These are phyloP conservation scores for Agrocybe praecox DNA, from an alignment of 768 basidiomycete genomes.

Conservation along the genomic window DNA sequence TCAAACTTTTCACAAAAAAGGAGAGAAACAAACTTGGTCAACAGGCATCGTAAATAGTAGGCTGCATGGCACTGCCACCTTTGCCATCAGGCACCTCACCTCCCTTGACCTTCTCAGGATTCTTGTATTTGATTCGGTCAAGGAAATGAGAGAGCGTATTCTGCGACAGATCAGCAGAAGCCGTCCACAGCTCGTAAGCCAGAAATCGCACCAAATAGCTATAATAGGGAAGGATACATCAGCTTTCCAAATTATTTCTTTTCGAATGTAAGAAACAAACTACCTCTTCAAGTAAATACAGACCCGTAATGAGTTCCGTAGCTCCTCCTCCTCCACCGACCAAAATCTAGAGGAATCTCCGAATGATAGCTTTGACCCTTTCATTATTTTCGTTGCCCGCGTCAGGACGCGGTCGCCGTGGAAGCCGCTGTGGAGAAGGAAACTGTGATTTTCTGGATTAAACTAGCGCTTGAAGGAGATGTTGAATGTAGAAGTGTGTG, in stretches of 20 bases:
- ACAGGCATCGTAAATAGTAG: slow-evolving; percentile 82
- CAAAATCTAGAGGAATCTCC: slow-evolving; percentile 82
- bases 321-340: slow-evolving; percentile 70
- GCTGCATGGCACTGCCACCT: slow-evolving; percentile 91
- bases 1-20: background rate
- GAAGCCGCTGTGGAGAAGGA: slow-evolving; percentile 48
- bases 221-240: background rate
- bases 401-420: slow-evolving; percentile 41
- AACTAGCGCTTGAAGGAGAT: slow-evolving; percentile 90
- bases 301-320: slow-evolving; percentile 84
- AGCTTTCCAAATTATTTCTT: background rate
- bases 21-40: slow-evolving; percentile 72
- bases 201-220: slow-evolving; percentile 45
- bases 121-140: slow-evolving; percentile 96
- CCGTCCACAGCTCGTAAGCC: slow-evolving; percentile 54
- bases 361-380: slow-evolving; percentile 79
- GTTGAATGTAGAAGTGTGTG: slow-evolving; percentile 96
- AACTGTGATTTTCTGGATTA: slow-evolving; percentile 78
- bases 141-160: slow-evolving; percentile 96
- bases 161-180: slow-evolving; percentile 84
- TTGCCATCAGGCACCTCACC: slow-evolving; percentile 35
- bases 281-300: slow-evolving; percentile 91
- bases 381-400: slow-evolving; percentile 40
- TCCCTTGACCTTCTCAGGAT: slow-evolving; percentile 71
- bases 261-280: slow-evolving; percentile 19